Evolutionary conservation across 371 early-diverging fungal species (phyloP), one percentile per base, ranked within the genome.

Genomic region (Mucor piriformis): DNA sequence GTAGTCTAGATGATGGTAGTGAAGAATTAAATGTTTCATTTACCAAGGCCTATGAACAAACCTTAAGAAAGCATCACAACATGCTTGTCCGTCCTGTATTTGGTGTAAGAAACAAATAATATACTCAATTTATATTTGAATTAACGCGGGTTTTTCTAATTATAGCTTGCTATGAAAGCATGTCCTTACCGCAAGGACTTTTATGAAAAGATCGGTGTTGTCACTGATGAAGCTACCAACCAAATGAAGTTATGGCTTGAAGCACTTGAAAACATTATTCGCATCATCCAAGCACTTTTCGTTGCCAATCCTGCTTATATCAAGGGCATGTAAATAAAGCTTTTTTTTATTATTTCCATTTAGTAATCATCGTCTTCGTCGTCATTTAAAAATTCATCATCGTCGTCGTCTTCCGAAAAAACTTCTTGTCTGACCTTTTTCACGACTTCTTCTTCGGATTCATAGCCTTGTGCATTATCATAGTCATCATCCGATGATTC

Each of bases 171-270:
- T 3, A 96, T 97, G 96, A 89, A 88, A 66, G 93, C 95, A 2
- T 95, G 95, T 73, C 97, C 98, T 46, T 86, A 87, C 65, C 92
- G 96, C 54, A 81, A 79, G 52, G 90, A 89, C 67, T 96, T 97
- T 72, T 97, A 95, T 67, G 76, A 76, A 25, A 94, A 93, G 77
- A 76, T 97, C 32, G 92, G 92, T 35, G 82, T 76, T 21, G 80
- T 83, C 57, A 73, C 76, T 50, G 83, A 73, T 18, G 77, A 71
- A 47, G 84, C 88, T 44, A 27, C 82, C 38, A 74, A 65, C 33
- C 78, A 84, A 50, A 83, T 94, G 73, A 72, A 77, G 38, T 59
- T 59, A 42, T 97, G 94, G 92, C 77, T 94, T 23, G 64, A 54
- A 2, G 93, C 92, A 24, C 83, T 97, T 42, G 90, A 93, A 67